Base-by-base conservation (phyloP, 176 grass and related monocot species). In the Aegilops longissima region DNA sequence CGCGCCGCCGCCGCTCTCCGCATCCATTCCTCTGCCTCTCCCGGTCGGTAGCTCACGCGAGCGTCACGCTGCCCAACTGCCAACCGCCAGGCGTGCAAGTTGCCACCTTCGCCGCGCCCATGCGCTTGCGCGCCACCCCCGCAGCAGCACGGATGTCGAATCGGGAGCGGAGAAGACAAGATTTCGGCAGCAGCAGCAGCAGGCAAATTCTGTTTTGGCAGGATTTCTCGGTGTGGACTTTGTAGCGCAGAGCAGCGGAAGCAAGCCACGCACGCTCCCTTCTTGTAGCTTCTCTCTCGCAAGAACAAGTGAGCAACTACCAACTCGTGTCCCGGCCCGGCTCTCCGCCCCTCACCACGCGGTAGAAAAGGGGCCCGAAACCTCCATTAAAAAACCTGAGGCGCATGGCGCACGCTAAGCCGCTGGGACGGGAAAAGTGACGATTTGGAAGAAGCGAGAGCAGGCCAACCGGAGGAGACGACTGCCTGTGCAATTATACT, bases 11-110 rank as follows among this genome's bases (percentile, higher is more conserved):
- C 84, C 42, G 34, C 67, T 73, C 80, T 83, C 84, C 24, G 4
- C 73, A 12, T 91, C 89, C 89, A 91, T 91, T 71, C 9, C 66
- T 31, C 33, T 18, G 3, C 17, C 27, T 59, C 56, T 59, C 20
- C 56, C 56, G 5, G 21, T 30, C 6, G 21, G 12, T 17, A 0
- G 31, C 33, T 47, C 71, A 52, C 42, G 71, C 71, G 71, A 40
- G 71, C 12, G 71, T 75, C 72, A 18, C 73, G 73, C 16, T 76
- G 44, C 73, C 44, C 25, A 76, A 76, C 73, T 17, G 44, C 24
- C 73, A 76, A 76, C 73, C 11, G 63, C 25, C 14, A 11, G 29
- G 49, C 72, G 64, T 25, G 63, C 75, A 84, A 84, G 73, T n/a
- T 8, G 67, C 85, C 76, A 24, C 45, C 81, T 80, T 84, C 79